Evolutionary conservation across 2,329 filamentous ascomycete genomes (phyloP), one percentile per base, ranked within the genome.

Genomic region (Penicillium paneum): DNA sequence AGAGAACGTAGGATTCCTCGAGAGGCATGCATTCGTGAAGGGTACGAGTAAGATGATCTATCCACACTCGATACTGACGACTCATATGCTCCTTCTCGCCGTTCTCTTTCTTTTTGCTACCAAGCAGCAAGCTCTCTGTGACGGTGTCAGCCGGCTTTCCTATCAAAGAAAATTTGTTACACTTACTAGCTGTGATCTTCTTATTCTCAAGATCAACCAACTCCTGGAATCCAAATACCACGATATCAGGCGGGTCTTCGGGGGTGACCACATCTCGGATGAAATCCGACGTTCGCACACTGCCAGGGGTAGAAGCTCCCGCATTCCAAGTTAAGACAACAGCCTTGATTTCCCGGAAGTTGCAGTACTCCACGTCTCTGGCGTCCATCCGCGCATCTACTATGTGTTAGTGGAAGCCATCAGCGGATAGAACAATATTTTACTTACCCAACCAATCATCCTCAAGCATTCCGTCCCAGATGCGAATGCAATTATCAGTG

Each of bases 151-250:
- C 49, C 52, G 26, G 19, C 7, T 2, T 7, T 11, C 28, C 13
- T 11, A 8, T 3, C 42, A 45, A 24, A 17, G 31, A 26, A 1
- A 48, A 8, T 6, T 1, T 7, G 48, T 19, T 21, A 79, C 81
- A 79, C 81, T 67, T 73, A 85, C 85, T 97, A n/a, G 94, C 94
- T 21, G 93, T 97, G 47, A 95, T 89, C 63, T 92, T 95, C 77
- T 97, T 97, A 75, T 99, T 90, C 71, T 99, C 94, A 8, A 99
- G 79, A 68, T 99, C 94, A 4, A 99, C 94, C n/a, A 99, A 81
- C 73, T 99, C 94, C 72, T 99, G 94, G 72, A 99, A 99, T 1
- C 92, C 93, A 78, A 99, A 99, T 0, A 97, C 84, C 2, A 97
- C 76, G 46, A 99, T 91, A 64, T 97, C 94, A 0, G 94, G 91